Evolutionary conservation across 805 yeast species (phyloP), one percentile per base, ranked within the genome.

Genomic region (Zygosaccharomyces gambellarensis): DNA sequence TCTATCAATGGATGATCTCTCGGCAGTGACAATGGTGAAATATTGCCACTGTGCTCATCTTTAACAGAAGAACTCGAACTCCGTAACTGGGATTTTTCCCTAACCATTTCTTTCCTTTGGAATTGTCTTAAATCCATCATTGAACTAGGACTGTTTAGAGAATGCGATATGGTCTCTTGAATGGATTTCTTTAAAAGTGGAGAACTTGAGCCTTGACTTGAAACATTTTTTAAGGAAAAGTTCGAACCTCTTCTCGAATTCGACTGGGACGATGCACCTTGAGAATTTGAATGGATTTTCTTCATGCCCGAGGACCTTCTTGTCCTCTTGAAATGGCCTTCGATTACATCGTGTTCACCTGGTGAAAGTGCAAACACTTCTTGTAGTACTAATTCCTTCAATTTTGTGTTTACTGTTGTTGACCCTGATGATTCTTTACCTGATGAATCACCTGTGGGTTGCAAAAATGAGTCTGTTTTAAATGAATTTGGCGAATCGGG

Each of bases 381-480:
- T 29, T 79, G 76, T 22, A 87, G 63, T 0, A 87, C 87, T 43
- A 82, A 68, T 57, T 86, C 92, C 57, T 85, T 84, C 25, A 87
- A 68, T 59, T 81, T 79, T n/a, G 81, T 74, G 62, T 87, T 87
- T 3, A 86, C 81, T 3, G 79, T 78, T 0, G 95, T 86, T 1
- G 88, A 75, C 2, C 70, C 70, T 3, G 65, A 59, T 21, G 62
- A 63, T 12, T 43, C 36, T 11, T 17, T 52, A 51, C 14, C 49
- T 47, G 51, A 51, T 49, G 50, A 11, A 50, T 49, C 10, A 52
- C 60, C 50, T 43, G 63, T 61, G 23, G 72, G 55, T 39, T 60
- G 50, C 23, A 63, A 46, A 39, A 49, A 51, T 42, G 70, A 55
- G 46, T 61, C 61, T 11, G 57, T 54, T 7, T 70, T 69, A 4